Conservation (phyloP, 352 stramenopile genomes). For the Phytophthora pseudosyringae region DNA sequence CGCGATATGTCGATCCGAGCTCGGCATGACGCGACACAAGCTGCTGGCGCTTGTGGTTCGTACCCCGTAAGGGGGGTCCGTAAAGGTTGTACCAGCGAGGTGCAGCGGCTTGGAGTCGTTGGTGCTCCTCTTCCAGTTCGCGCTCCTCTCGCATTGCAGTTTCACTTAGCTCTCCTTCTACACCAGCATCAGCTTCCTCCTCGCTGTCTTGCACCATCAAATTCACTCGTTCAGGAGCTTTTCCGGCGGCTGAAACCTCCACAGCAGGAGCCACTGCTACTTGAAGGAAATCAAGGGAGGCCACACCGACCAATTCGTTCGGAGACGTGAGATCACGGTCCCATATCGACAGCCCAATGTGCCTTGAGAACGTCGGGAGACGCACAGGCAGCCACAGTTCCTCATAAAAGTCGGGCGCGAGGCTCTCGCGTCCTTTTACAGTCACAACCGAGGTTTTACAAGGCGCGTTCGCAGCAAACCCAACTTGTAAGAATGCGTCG, state of each 20-base stretch:
- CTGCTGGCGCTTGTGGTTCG: conserved; percentile 59
- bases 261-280: conserved; percentile 33
- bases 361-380: conserved; percentile 69
- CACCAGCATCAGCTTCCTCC: conserved; percentile 1
- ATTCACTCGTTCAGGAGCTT: conserved; percentile 3
- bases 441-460: conserved; percentile 65
- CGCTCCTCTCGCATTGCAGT: conserved; percentile 8
- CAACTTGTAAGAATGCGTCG: conserved; percentile 81
- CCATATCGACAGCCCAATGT: conserved; percentile 81
- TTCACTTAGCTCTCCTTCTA: conserved; percentile 7
- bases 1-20: conserved; percentile 82
- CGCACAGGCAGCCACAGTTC: conserved; percentile 90
- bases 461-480: conserved; percentile 58
- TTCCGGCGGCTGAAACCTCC: neutral
- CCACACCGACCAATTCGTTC: conserved; percentile 78
- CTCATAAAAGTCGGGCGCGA: conserved; percentile 73
- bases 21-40: conserved; percentile 70
- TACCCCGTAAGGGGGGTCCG: conserved; percentile 66
- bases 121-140: conserved; percentile 23
- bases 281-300: conserved; percentile 75
- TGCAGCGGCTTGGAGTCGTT: conserved; percentile 8
- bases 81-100: conserved; percentile 88
- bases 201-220: conserved; percentile 21
- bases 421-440: conserved; percentile 56
- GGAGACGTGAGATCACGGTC: conserved; percentile 74